These are phyloP conservation scores for Tylopilus sp. DNA, from an alignment of 768 basidiomycete genomes.

Conservation along the genomic window DNA sequence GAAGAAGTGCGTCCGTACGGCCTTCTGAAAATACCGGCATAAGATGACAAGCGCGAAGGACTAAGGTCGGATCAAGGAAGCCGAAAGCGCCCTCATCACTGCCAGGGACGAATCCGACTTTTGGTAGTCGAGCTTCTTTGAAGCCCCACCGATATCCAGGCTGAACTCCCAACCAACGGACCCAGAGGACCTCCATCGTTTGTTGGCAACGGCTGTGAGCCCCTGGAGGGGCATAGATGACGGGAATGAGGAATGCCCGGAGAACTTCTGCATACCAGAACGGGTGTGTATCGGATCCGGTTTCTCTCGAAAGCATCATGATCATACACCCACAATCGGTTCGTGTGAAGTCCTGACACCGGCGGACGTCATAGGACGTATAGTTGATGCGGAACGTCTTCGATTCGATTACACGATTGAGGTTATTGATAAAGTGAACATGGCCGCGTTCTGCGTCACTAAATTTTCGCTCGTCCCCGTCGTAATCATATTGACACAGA, in stretches of 20 bases:
- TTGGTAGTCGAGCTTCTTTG: slow-evolving; percentile 12
- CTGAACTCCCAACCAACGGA: not conserved
- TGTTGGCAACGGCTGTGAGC: not conserved
- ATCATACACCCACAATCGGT: slow-evolving; percentile 13
- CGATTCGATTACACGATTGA: not conserved
- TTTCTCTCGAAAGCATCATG: slow-evolving; percentile 18
- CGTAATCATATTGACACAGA: not conserved
- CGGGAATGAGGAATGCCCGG: slow-evolving; percentile 19
- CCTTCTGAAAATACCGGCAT: slow-evolving; percentile 25
- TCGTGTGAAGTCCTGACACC: slow-evolving; percentile 6
- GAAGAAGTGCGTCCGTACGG: slow-evolving; percentile 7
- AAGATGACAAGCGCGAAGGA: slow-evolving; percentile 22
- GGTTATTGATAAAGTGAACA: not conserved
- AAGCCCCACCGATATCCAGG: slow-evolving; percentile 8
- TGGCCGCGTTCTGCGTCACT: not conserved
- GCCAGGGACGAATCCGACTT: slow-evolving; percentile 20
- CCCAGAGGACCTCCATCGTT: slow-evolving; percentile 23
- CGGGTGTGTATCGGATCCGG: slow-evolving; percentile 10
- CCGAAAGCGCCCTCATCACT: slow-evolving; percentile 10
- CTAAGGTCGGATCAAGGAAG: not conserved
- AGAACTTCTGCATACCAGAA: slow-evolving; percentile 24
- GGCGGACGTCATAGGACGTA: not conserved
- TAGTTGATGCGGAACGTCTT: not conserved
- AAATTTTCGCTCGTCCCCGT: not conserved
- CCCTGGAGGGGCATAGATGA: slow-evolving; percentile 1